Evolutionary conservation across 768 basidiomycete species (phyloP), one percentile per base, ranked within the genome.

Genomic region (Tulasnella sp.): DNA sequence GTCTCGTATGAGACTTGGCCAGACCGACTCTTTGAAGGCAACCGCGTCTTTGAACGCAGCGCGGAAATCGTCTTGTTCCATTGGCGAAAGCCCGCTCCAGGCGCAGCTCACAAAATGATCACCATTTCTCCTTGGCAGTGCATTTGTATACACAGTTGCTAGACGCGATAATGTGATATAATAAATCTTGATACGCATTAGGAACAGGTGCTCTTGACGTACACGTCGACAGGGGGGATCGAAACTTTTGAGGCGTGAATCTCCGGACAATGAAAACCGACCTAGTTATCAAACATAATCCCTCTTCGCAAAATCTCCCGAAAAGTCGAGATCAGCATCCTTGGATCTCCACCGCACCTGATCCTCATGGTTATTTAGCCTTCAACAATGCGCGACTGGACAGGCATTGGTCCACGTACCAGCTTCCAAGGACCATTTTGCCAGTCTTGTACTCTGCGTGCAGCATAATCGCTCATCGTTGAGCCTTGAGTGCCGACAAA

Each of bases 401-500:
- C 22, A 59, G 22, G 9, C 32, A n/a, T n/a, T n/a, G n/a, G n/a
- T 3, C 22, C 8, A 47, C 52, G 14, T 59, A 59, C 52, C 52
- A 59, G 22, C 52, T 59, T 59, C 52, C 52, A 59, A 59, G 82
- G 82, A 40, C 88, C 89, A 63, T 83, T 82, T 4, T 83, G 78
- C 90, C 90, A 92, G 29, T 88, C 84, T 75, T 87, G 80, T 22
- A 89, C 89, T 36, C 90, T 82, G 22, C 87, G 84, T 32, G 83
- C 83, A 6, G 89, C 89, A 39, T 91, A 74, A 62, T 86, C 80
- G 2, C 88, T 87, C 86, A 90, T 90, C 4, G 90, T 91, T 37
- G 89, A 90, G 59, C 82, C 76, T 74, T 89, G 84, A 1, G 89
- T 91, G 12, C 90, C 90, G n/a, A 92, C 85, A 76, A 91, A 88